These are phyloP conservation scores for Boletales sp. DNA, from an alignment of 768 basidiomycete species.

Conservation along the genomic window DNA sequence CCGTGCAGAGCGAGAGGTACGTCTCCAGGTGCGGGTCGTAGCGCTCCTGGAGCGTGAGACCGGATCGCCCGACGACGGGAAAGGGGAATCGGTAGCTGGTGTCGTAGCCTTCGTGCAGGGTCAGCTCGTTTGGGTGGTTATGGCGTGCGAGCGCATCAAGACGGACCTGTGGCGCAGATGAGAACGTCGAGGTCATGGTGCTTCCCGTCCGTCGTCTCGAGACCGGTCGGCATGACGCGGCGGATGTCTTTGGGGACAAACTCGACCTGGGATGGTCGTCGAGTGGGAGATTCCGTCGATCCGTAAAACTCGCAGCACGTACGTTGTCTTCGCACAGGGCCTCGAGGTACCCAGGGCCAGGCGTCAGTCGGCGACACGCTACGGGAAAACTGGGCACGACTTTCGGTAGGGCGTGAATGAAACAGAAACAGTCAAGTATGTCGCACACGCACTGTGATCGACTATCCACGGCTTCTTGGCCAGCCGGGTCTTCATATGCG, in stretches of 20 bases:
- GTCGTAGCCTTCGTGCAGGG: slow-evolving; percentile 36
- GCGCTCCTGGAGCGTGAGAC: slow-evolving; percentile 48
- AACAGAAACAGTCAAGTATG: background rate
- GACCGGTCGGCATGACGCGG: slow-evolving; percentile 49
- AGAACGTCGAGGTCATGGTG: slow-evolving; percentile 55
- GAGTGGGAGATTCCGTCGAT: background rate
- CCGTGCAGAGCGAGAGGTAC: slow-evolving; percentile 56
- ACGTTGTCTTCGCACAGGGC: slow-evolving; percentile 60
- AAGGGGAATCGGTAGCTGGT: slow-evolving; percentile 46
- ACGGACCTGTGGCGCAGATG: slow-evolving; percentile 54
- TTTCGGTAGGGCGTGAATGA: background rate
- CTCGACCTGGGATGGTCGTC: slow-evolving; percentile 27
- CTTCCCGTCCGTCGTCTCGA: slow-evolving; percentile 53
- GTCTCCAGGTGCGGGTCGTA: slow-evolving; percentile 53
- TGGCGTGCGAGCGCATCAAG: no score
- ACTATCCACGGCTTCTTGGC: slow-evolving; percentile 59
- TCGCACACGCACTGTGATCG: slow-evolving; percentile 32
- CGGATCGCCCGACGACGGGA: slow-evolving; percentile 51
- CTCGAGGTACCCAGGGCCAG: slow-evolving; percentile 66
- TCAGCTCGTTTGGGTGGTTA: no score
- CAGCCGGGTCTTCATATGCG: slow-evolving; percentile 47
- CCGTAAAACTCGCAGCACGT: background rate
- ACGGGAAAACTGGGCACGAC: slow-evolving; percentile 56
- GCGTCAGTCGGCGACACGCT: slow-evolving; percentile 60
- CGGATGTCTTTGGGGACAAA: slow-evolving; percentile 49